These are phyloP conservation scores for Ilyonectria robusta DNA, from an alignment of 2,329 filamentous ascomycete species.

Conservation along the genomic window DNA sequence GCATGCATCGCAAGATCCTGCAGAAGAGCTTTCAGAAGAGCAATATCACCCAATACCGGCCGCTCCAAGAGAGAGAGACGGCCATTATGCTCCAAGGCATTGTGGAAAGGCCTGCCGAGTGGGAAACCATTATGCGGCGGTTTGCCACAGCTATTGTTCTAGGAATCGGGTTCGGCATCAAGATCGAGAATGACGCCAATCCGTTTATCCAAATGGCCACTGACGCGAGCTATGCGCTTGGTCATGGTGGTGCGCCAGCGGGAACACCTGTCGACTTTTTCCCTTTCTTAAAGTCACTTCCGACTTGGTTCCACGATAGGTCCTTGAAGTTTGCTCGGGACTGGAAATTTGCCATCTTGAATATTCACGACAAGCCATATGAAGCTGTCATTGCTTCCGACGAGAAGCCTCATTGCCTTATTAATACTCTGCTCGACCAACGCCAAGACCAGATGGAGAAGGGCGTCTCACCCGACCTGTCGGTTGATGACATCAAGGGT, in stretches of 20 bases:
- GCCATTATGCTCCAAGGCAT: slow-evolving; percentile 50
- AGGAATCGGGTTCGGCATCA: slow-evolving; percentile 60
- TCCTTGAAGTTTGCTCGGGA: slow-evolving; percentile 49
- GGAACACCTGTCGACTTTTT: slow-evolving; percentile 63
- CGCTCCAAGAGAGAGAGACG: slow-evolving; percentile 55
- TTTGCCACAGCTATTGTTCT: slow-evolving; percentile 60
- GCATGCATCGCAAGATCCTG: slow-evolving; percentile 60
- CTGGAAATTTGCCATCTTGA: slow-evolving; percentile 53
- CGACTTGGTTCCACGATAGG: slow-evolving; percentile 53
- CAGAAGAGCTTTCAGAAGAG: slow-evolving; percentile 60
- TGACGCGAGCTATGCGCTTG: slow-evolving; percentile 49
- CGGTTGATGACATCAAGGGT: slow-evolving; percentile 26
- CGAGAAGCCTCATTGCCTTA: slow-evolving; percentile 49
- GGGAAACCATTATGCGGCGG: slow-evolving; percentile 55
- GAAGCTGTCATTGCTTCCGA: slow-evolving; percentile 52
- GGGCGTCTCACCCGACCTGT: slow-evolving; percentile 52
- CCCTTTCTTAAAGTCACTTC: slow-evolving; percentile 60
- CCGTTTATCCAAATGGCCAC: slow-evolving; percentile 57
- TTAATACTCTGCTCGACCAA: slow-evolving; percentile 47
- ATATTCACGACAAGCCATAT: slow-evolving; percentile 62
- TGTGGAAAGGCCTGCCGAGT: slow-evolving; percentile 49
- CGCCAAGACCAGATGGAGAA: slow-evolving; percentile 43
- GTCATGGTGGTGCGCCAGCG: slow-evolving; percentile 48
- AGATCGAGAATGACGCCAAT: slow-evolving; percentile 54
- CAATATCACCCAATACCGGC: slow-evolving; percentile 52